These are phyloP conservation scores for Cyberlindnera xylosilytica DNA, from an alignment of 805 yeast species.

Conservation along the genomic window DNA sequence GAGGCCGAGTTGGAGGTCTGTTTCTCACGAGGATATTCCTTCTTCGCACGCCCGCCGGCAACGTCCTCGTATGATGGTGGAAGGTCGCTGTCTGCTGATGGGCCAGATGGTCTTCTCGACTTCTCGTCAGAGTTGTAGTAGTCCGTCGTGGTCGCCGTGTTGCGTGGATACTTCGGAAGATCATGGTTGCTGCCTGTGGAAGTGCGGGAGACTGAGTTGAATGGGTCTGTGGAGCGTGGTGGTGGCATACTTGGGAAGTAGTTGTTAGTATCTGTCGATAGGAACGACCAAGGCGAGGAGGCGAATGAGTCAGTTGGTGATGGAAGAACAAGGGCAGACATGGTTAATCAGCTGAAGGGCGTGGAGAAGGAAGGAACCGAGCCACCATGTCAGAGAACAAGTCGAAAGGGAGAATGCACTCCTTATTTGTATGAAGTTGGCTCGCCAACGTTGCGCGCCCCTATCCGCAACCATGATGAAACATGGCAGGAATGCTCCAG, in stretches of 20 bases:
- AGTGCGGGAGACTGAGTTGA: slow-evolving; percentile 43
- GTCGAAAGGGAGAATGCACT: too few species aligned
- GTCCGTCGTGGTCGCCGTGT: slow-evolving; percentile 27
- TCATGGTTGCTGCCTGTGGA: slow-evolving; percentile 27
- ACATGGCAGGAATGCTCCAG: not conserved
- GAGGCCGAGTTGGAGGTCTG: slow-evolving; percentile 18
- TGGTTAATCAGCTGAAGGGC: too few species aligned
- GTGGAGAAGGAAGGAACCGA: too few species aligned
- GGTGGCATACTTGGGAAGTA: slow-evolving; percentile 20
- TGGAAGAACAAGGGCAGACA: too few species aligned
- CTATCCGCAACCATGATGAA: slow-evolving; percentile 1
- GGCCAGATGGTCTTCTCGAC: slow-evolving; percentile 16
- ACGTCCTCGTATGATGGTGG: slow-evolving; percentile 75
- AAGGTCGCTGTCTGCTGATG: slow-evolving; percentile 22
- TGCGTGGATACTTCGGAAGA: slow-evolving; percentile 32
- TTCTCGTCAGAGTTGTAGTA: slow-evolving; percentile 29
- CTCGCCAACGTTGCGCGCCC: too few species aligned
- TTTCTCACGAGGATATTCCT: slow-evolving; percentile 56
- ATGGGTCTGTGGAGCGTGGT: slow-evolving; percentile 42
- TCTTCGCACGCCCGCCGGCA: slow-evolving; percentile 44
- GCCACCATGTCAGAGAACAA: too few species aligned
- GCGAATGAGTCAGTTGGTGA: not conserved
- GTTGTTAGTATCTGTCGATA: slow-evolving; percentile 3
- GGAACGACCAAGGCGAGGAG: not conserved
- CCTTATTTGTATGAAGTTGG: too few species aligned